phyloP scores from a whole-genome alignment of 768 basidiomycete species.

The Wakefieldia striispora region DNA sequence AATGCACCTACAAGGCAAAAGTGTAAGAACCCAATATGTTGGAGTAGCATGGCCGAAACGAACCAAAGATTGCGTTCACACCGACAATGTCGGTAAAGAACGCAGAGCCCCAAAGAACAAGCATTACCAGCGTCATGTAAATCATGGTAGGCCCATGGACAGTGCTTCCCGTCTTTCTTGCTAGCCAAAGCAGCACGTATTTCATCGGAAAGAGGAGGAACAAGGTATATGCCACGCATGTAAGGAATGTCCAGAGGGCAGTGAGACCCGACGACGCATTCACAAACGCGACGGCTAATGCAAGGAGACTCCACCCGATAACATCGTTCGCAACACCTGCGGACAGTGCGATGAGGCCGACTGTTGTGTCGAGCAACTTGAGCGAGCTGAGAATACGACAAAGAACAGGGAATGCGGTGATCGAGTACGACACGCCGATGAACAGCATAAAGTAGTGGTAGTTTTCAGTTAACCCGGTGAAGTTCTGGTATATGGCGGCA shows the following conservation, averaged over 20 bases:
- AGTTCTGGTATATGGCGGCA: slow-evolving; percentile 71
- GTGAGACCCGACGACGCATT: slow-evolving; percentile 82
- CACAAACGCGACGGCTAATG: slow-evolving; percentile 87
- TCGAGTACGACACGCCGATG: slow-evolving; percentile 85
- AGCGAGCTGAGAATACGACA: slow-evolving; percentile 87
- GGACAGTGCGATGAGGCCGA: slow-evolving; percentile 89
- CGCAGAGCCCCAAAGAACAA: slow-evolving; percentile 80
- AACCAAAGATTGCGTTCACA: slow-evolving; percentile 90
- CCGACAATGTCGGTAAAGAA: slow-evolving; percentile 96
- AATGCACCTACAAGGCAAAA: slow-evolving; percentile 59
- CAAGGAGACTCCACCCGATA: slow-evolving; percentile 86
- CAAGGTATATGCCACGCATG: slow-evolving; percentile 77
- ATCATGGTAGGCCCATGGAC: slow-evolving; percentile 81
- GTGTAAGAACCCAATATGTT: not conserved
- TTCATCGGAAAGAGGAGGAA: slow-evolving; percentile 71
- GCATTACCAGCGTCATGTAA: slow-evolving; percentile 84
- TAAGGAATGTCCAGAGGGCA: slow-evolving; percentile 82
- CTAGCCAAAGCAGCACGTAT: slow-evolving; percentile 64
- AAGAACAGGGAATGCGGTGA: slow-evolving; percentile 88
- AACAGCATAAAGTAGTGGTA: slow-evolving; percentile 95
- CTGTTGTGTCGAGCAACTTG: slow-evolving; percentile 86
- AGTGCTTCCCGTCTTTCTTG: slow-evolving; percentile 71
- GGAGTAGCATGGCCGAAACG: slow-evolving; percentile 3
- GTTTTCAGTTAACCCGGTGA: slow-evolving; percentile 57
- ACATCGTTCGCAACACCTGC: slow-evolving; percentile 92